Evolutionary conservation across 2,329 filamentous ascomycete genomes (phyloP).

Genomic region (Verticillium alfalfae): DNA sequence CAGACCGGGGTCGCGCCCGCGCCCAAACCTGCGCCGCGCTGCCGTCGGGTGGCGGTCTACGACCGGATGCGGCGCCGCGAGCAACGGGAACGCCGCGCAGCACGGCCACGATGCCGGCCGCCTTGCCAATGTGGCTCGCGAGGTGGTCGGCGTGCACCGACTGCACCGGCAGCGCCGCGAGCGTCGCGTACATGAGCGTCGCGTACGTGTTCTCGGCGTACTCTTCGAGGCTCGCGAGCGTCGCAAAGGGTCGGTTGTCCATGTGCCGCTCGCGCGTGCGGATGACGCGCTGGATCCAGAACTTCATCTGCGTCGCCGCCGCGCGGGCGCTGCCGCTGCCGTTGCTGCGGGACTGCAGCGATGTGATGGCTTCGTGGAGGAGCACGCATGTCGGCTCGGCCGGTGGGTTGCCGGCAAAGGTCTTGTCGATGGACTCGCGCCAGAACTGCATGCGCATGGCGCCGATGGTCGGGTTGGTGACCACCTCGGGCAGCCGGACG

Average conservation of each 20-base stretch:
- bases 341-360: constrained; percentile 40
- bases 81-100: constrained; percentile 82
- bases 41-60: constrained; percentile 36
- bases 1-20: constrained; percentile 46
- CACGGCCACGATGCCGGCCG: constrained; percentile 79
- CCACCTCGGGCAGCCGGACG: constrained; percentile 81
- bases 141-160: constrained; percentile 87
- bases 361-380: constrained; percentile 65
- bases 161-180: constrained; percentile 72
- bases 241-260: constrained; percentile 75
- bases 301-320: constrained; percentile 52
- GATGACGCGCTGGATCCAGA: constrained; percentile 73
- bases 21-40: constrained; percentile 17
- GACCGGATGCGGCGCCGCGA: constrained; percentile 69
- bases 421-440: constrained; percentile 75
- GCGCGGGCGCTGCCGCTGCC: constrained; percentile 17
- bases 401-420: constrained; percentile 72
- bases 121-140: constrained; percentile 92
- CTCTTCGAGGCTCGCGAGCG: constrained; percentile 67
- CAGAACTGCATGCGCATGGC: constrained; percentile 92
- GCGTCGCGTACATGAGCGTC: constrained; percentile 80
- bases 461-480: constrained; percentile 81
- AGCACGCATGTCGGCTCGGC: constrained; percentile 89
- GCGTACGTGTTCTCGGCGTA: constrained; percentile 96
- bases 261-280: constrained; percentile 77